Evolutionary conservation across 495 filamentous ascomycete species (phyloP), one percentile per base, ranked within the genome.

Genomic region (Physcia stellaris): DNA sequence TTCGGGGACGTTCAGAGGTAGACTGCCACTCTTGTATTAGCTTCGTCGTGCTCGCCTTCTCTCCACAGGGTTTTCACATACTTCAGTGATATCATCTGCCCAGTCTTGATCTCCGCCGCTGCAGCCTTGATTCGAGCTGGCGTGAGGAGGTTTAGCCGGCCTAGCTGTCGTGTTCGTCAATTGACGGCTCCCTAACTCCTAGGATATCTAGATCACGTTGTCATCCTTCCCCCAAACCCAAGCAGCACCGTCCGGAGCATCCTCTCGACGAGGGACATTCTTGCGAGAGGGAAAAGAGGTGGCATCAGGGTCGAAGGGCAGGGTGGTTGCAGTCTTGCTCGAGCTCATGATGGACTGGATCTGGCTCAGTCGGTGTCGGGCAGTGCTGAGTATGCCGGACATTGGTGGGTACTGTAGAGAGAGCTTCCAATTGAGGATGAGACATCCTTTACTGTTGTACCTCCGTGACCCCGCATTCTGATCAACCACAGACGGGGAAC

Each of bases 221-320:
- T 78, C 76, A 52, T 75, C 57, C 23, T 64, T 55, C 4, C 76
- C 74, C 75, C 75, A 79, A 17, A 79, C 68, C 74, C 74, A 80
- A 24, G 73, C 74, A 11, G 73, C 13, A 35, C 56, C 57, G 45
- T 59, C 42, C 7, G 66, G 63, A 2, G 62, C 60, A 40, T 56
- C 54, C 3, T 59, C 40, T 22, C 71, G 56, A 30, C 47, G 44
- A 13, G 70, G 70, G 9, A 77, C 58, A 39, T 75, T 66, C 38
- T 67, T 67, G 21, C 66, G 56, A 4, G 49, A 54, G 3, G 72
- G 72, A 41, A 77, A 76, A 28, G 52, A 58, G 16, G 60, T 58
- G 29, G 44, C 61, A 45, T 71, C 54, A 2, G 73, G 72, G 47
- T 77, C 60, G 62, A 64, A 77, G 18, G 72, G 70, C 13, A 75